Conservation (phyloP, 768 basidiomycete species). For the Candolleomyces eurysporus region DNA sequence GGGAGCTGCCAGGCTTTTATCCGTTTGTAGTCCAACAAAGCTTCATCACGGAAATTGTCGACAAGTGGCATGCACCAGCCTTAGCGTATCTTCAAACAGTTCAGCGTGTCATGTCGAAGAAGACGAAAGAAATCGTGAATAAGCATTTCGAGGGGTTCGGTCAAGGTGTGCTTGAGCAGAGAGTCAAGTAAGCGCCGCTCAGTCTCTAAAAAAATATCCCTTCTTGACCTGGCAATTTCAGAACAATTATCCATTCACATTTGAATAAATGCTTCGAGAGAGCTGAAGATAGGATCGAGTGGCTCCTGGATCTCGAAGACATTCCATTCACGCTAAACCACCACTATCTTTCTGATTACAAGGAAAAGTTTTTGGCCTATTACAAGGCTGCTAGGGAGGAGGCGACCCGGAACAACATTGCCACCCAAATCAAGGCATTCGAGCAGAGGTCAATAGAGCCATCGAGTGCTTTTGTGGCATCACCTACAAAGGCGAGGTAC, state of each 20-base stretch:
- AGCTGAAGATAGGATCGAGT: conserved; percentile 40
- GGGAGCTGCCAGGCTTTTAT: conserved; percentile 67
- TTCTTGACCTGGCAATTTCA: neutral
- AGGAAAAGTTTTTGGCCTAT: conserved; percentile 37
- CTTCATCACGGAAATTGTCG: conserved; percentile 45
- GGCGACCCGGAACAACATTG: conserved; percentile 22
- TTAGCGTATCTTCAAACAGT: conserved; percentile 41
- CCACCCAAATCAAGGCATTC: conserved; percentile 20
- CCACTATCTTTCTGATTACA: conserved; percentile 47
- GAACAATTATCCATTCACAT: conserved; percentile 42
- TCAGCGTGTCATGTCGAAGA: conserved; percentile 31
- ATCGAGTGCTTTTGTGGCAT: too few relatives aligned
- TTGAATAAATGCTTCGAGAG: conserved; percentile 39
- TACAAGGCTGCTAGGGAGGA: conserved; percentile 45
- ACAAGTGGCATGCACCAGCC: conserved; percentile 50
- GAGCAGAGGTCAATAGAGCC: too few relatives aligned
- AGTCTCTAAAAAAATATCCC: neutral
- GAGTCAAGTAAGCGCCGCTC: conserved; percentile 31
- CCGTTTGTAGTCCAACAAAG: conserved; percentile 58
- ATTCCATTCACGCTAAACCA: conserved; percentile 51
- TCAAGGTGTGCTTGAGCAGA: conserved; percentile 50
- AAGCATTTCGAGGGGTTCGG: conserved; percentile 52
- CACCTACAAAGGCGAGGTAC: too few relatives aligned
- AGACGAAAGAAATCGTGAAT: conserved; percentile 42
- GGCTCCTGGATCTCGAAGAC: conserved; percentile 48